Base-by-base conservation (phyloP, 2,329 filamentous ascomycete genomes). In the Aspergillus piperis region DNA sequence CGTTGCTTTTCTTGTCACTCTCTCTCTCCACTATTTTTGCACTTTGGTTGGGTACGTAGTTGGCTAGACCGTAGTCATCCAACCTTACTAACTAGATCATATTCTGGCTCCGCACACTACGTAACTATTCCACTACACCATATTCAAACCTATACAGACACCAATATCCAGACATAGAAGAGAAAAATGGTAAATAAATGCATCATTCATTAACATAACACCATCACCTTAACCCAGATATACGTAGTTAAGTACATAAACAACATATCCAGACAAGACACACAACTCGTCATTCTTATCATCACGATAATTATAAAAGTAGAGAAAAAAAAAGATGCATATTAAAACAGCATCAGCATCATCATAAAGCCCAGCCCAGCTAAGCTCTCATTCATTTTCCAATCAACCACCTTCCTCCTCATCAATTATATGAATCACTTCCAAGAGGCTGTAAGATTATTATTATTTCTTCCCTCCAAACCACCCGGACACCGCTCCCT, bases 401-500 rank as follows among this genome's bases (percentile, higher is more conserved):
- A 32, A 56, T 15, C 10, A 32, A 32, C 32, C 32, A 36, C 11
- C 5, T 30, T 5, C 32, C 11, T 36, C 11, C 32, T 32, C 30
- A 36, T 36, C 32, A 30, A 11, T 11, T 8, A 30, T 30, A 30
- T 30, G 11, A 10, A 30, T 11, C 10, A 44, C 47, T 23, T n/a
- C 7, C 25, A 27, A 27, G 25, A 27, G 25, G 25, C 7, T 27
- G 2, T 2, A 27, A 8, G 25, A 27, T 27, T 27, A 32, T 27
- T 27, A 32, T 42, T 61, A 65, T 57, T 65, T 64, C 59, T 61
- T 64, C 38, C 64, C 54, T 50, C 92, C 89, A 71, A 97, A 96
- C 93, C 92, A 97, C 75, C 90, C 86, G 44, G 89, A 90, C 70
- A 96, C 77, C 65, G 90, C 89, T 70, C 87, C 86, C 87, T 96